These are phyloP conservation scores for Elaeagnus macrophylla DNA, from an alignment of 306 rosid genomes.

Conservation along the genomic window DNA sequence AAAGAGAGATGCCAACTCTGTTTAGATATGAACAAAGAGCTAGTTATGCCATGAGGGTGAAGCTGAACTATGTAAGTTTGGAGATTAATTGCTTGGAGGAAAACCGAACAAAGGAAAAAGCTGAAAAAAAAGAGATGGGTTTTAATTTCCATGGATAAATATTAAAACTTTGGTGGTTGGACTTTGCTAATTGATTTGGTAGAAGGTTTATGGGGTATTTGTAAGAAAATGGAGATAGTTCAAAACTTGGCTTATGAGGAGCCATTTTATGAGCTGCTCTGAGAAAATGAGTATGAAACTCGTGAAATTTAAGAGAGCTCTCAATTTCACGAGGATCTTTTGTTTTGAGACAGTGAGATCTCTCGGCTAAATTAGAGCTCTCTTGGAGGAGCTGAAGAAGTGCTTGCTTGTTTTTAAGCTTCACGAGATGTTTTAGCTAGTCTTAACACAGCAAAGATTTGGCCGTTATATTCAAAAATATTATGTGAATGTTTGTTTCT, in stretches of 20 bases:
- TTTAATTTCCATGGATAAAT: conserved; percentile 49
- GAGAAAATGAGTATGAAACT: conserved; percentile 49
- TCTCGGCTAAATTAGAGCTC: background rate
- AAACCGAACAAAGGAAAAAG: conserved; percentile 27
- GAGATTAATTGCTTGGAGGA: conserved; percentile 44
- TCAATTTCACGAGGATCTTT: conserved; percentile 90
- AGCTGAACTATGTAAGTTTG: conserved; percentile 79
- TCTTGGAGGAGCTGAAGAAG: conserved; percentile 32
- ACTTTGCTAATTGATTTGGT: conserved; percentile 25
- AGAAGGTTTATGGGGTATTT: conserved; percentile 52
- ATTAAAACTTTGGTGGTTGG: conserved; percentile 16
- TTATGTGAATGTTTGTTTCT: conserved; percentile 20
- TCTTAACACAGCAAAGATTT: conserved; percentile 26
- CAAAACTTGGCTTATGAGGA: conserved; percentile 23
- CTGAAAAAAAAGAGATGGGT: conserved; percentile 29
- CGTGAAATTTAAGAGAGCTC: conserved; percentile 73
- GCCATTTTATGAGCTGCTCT: conserved; percentile 17
- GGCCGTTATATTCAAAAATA: conserved; percentile 34
- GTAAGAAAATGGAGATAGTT: conserved; percentile 44
- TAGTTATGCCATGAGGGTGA: conserved; percentile 46
- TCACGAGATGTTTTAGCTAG: conserved; percentile 75
- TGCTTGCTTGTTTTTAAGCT: conserved; percentile 22
- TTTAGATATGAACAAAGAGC: conserved; percentile 48
- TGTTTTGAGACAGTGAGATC: conserved; percentile 27
- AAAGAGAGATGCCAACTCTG: conserved; percentile 75